Base-by-base conservation (phyloP, 164 flowering plant species). In the Annona squamosa region DNA sequence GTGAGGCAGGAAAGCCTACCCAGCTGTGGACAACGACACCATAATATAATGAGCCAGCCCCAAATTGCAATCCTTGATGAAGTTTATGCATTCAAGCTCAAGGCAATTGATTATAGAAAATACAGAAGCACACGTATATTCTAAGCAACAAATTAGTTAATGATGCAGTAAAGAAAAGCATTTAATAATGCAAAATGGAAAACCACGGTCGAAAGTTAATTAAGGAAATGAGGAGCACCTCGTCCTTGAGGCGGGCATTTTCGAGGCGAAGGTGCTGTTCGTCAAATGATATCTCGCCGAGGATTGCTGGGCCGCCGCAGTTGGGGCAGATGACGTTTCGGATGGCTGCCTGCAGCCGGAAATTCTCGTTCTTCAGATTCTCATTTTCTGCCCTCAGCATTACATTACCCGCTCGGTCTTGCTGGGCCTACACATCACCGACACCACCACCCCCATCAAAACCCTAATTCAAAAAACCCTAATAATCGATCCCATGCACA, bases 241-340 rank as follows among this genome's bases (percentile, higher is more conserved):
- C 97, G 37, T 93, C 97, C 77, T 90, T 90, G 81, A 95, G 97
- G 2, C 94, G 78, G 1, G 93, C 93, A 84, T 95, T 95, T 78
- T 93, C 98, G 12, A 89, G 72, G 3, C 98, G 92, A 65, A 95
- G 86, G 41, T 92, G 89, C 68, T 90, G 97, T 56, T 91, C 98
- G 67, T 95, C 97, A 61, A 78, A 85, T 1, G 89, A 83, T 52
- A 90, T 80, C 71, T 90, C 96, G 0, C 91, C 93, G 0, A 88
- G 75, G 72, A 92, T 79, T 4, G 88, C 88, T 0, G 87, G 87
- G 46, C 98, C 97, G 5, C 94, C 93, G 76, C 99, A 95, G 70
- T 79, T 85, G 48, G 97, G 97, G 71, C 99, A 95, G 1, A 84
- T 68, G 5, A 90, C 72, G 46, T 83, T 91, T 52, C 89, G 80